Evolutionary conservation across 805 yeast genomes (phyloP).

Genomic region (Saccharomycopsis lassenensis): DNA sequence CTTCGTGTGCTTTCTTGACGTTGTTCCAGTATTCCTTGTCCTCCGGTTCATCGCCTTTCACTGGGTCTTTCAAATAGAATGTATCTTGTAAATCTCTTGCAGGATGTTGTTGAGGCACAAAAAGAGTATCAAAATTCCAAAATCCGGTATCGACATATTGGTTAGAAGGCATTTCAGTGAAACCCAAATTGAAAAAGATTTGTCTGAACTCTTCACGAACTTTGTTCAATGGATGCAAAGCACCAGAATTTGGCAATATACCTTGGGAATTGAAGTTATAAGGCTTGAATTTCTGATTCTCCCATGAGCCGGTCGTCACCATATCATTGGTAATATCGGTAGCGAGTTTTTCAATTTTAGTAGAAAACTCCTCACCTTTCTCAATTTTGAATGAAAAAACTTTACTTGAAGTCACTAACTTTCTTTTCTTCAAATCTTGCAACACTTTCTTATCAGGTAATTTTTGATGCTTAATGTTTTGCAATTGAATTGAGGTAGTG

Average conservation of each 20-base stretch:
- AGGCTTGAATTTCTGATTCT: constrained; percentile 76
- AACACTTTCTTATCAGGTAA: constrained; percentile 55
- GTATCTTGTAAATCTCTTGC: constrained; percentile 99
- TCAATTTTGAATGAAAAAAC: constrained; percentile 60
- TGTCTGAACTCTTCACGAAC: constrained; percentile 97
- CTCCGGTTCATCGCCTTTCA: constrained; percentile 66
- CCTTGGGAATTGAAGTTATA: constrained; percentile 97
- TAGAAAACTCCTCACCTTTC: constrained; percentile 79
- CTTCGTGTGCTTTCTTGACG: constrained; percentile 75
- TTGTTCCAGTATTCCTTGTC: constrained; percentile 72
- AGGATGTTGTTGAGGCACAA: constrained; percentile 98
- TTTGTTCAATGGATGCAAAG: constrained; percentile 91
- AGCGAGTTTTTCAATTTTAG: constrained; percentile 69
- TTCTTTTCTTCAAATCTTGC: constrained; percentile 87
- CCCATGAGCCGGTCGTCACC: constrained; percentile 78
- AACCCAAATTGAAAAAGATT: constrained; percentile 95
- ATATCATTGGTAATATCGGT: constrained; percentile 93
- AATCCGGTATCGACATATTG: constrained; percentile 97
- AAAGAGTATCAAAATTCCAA: constrained; percentile 97
- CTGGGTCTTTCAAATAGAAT: constrained; percentile 92
- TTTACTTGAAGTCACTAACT: constrained; percentile 63
- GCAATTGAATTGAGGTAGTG: constrained; percentile 53
- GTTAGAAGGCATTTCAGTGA: constrained; percentile 98
- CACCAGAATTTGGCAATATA: constrained; percentile 74
- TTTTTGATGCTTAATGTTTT: constrained; percentile 44